Evolutionary conservation across 2,329 filamentous ascomycete genomes (phyloP), one percentile per base, ranked within the genome.

Genomic region (Alternaria brassicae): DNA sequence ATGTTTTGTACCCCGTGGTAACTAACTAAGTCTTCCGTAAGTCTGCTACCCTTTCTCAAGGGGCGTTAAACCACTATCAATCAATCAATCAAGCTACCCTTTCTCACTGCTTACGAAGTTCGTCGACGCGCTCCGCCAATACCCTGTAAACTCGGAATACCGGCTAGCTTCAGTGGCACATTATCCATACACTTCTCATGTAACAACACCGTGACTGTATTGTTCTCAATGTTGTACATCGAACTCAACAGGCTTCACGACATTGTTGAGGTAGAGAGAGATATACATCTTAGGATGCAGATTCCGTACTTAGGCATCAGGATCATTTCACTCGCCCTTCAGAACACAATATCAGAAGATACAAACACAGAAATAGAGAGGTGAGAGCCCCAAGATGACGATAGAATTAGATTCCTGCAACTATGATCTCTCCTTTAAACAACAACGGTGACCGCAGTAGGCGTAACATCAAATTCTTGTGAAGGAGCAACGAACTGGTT

Each of bases 1-100:
- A 88, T 2, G 69, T 82, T 71, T 90, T 86, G 79, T 89, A 91
- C 1, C 27, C 42, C 13, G 12, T 15, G n/a, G n/a, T 19, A 21
- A 47, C 17, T 15, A 27, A n/a, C n/a, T n/a, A n/a, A n/a, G n/a
- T n/a, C n/a, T n/a, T n/a, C n/a, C n/a, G n/a, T n/a, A n/a, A n/a
- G n/a, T n/a, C n/a, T n/a, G n/a, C n/a, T n/a, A n/a, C n/a, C n/a
- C n/a, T n/a, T n/a, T n/a, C n/a, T n/a, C n/a, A n/a, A n/a, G n/a
- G n/a, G n/a, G n/a, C n/a, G n/a, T n/a, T n/a, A n/a, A n/a, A n/a
- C n/a, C n/a, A n/a, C n/a, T n/a, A n/a, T n/a, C n/a, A n/a, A n/a
- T n/a, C n/a, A n/a, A n/a, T n/a, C n/a, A n/a, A n/a, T n/a, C n/a
- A n/a, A n/a, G n/a, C n/a, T 37, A 17, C 17, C 15, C 32, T 15